These are phyloP conservation scores for Vaccinium corymbosum DNA, from an alignment of 148 eudicot genomes.

Conservation along the genomic window DNA sequence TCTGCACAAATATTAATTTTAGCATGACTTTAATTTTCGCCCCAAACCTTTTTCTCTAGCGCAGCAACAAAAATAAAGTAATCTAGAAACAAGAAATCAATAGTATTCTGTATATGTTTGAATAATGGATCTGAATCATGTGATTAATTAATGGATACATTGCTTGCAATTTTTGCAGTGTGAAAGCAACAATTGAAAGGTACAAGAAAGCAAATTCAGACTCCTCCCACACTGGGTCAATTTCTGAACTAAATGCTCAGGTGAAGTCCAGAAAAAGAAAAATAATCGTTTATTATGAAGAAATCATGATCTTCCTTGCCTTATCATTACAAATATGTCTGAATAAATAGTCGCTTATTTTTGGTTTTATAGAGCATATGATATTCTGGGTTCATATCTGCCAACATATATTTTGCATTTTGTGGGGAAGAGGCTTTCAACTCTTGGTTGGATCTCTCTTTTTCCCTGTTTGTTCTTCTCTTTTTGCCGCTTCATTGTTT, in stretches of 20 bases:
- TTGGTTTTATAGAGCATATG: too few species aligned
- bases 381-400: too few species aligned
- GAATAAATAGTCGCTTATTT: too few species aligned
- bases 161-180: slow-evolving; percentile 42
- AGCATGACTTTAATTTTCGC: neutral
- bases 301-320: neutral
- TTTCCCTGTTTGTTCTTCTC: too few species aligned
- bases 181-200: slow-evolving; percentile 91
- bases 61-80: neutral
- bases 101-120: neutral
- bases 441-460: too few species aligned
- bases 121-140: neutral
- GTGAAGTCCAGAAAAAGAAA: neutral
- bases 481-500: too few species aligned
- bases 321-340: too few species aligned
- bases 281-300: neutral
- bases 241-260: slow-evolving; percentile 26
- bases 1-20: neutral
- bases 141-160: neutral
- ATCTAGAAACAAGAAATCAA: neutral
- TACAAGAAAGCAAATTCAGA: slow-evolving; percentile 87
- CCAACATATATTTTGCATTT: too few species aligned
- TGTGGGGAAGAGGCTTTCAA: too few species aligned
- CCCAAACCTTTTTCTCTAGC: neutral
- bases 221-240: slow-evolving; percentile 41